Evolutionary conservation across 371 early-diverging fungal species (phyloP).

Genomic region (Smittium culicis): DNA sequence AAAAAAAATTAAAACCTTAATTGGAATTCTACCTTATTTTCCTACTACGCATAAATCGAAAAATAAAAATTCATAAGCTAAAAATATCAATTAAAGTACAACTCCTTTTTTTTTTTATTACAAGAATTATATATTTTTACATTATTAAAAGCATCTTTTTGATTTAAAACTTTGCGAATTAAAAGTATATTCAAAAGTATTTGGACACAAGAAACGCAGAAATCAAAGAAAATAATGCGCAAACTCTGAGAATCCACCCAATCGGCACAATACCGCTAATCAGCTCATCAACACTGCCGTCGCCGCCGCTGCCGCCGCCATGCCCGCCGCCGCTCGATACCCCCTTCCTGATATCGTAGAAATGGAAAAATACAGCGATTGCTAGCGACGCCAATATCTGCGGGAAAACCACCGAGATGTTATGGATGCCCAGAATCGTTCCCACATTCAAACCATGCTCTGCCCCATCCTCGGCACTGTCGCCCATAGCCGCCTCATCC

Average conservation of each 20-base stretch:
- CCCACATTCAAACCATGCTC: slow-evolving; percentile 35
- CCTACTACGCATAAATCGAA: too few species aligned
- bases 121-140: too few species aligned
- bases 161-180: not conserved
- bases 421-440: slow-evolving; percentile 80
- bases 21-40: too few species aligned
- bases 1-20: too few species aligned
- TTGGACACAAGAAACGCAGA: not conserved
- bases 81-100: too few species aligned
- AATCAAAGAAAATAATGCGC: not conserved
- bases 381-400: slow-evolving; percentile 71
- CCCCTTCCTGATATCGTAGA: slow-evolving; percentile 15
- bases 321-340: not conserved
- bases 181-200: not conserved
- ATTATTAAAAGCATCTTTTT: not conserved
- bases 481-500: not conserved
- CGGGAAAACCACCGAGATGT: slow-evolving; percentile 83
- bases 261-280: not conserved
- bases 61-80: too few species aligned
- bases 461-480: slow-evolving; percentile 5
- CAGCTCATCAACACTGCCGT: too few species aligned
- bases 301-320: too few species aligned
- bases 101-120: too few species aligned
- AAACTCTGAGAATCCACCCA: not conserved
- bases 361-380: slow-evolving; percentile 56